Evolutionary conservation across 208 protist genomes (phyloP).

Genomic region (Leishmania tarentolae): DNA sequence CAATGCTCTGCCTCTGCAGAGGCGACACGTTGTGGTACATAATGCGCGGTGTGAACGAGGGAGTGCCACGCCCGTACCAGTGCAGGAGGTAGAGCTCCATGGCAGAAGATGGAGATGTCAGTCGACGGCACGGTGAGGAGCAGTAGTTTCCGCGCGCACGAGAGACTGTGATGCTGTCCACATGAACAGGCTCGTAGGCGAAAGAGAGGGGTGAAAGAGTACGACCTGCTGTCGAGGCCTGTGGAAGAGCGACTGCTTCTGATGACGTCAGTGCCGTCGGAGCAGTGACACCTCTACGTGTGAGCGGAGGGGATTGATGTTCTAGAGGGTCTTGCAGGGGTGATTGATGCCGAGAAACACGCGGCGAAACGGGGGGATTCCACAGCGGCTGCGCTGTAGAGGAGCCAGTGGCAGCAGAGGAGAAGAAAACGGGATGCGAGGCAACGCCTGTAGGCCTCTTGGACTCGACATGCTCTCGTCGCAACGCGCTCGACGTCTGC

Average conservation of each 20-base stretch:
- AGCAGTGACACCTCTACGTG: neutral
- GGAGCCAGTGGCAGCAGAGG: neutral
- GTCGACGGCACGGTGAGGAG: neutral
- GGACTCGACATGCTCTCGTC: neutral
- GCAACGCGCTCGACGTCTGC: neutral
- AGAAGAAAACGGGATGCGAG: neutral
- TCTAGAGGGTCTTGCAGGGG: neutral
- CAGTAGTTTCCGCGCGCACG: conserved; percentile 12
- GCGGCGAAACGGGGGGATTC: neutral
- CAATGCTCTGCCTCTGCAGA: too few relatives aligned
- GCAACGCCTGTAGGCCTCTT: neutral
- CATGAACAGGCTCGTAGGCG: conserved; percentile 31
- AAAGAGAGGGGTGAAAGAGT: neutral
- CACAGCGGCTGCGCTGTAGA: neutral
- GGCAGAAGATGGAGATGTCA: neutral
- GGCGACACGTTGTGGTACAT: neutral
- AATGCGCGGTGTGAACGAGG: conserved; percentile 8
- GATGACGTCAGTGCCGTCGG: neutral
- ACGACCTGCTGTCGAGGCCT: neutral
- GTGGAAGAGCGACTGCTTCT: neutral
- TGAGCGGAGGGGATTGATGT: neutral
- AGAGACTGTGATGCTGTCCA: conserved; percentile 12
- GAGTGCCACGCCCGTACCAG: neutral
- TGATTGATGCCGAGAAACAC: neutral
- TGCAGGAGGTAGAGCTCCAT: neutral